Conservation (phyloP, 192 early-diverging fungal species). For the Gamsiella multidivaricata region DNA sequence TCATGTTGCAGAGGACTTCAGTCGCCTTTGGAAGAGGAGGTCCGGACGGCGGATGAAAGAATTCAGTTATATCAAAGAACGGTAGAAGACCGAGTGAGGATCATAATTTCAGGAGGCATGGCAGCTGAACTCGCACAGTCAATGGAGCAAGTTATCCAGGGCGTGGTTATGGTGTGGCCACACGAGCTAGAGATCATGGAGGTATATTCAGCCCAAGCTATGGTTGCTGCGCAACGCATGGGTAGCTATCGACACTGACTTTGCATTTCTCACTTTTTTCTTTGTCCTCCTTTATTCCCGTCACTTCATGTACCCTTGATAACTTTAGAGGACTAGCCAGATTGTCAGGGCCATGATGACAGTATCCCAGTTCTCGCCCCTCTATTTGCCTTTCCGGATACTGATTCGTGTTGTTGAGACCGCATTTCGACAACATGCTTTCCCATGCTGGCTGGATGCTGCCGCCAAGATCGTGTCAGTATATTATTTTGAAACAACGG, state of each 20-base stretch:
- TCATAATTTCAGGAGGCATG: slow-evolving; percentile 24
- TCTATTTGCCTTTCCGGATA: slow-evolving; percentile 56
- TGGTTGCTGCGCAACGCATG: background rate
- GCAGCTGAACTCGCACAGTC: slow-evolving; percentile 50
- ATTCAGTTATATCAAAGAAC: slow-evolving; percentile 25
- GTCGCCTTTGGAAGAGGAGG: slow-evolving; percentile 62
- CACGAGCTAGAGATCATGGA: slow-evolving; percentile 57
- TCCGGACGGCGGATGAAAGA: slow-evolving; percentile 38
- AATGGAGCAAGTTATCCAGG: slow-evolving; percentile 56
- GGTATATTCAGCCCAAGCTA: slow-evolving; percentile 49
- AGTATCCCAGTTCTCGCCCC: slow-evolving; percentile 45
- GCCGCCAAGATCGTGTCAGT: slow-evolving; percentile 59
- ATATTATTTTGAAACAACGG: slow-evolving; percentile 54
- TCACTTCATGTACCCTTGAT: too few relatives aligned
- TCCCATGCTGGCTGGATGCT: slow-evolving; percentile 64
- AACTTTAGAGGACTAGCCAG: slow-evolving; percentile 51
- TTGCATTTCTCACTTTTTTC: background rate
- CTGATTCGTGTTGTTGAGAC: slow-evolving; percentile 52
- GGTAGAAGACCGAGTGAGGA: slow-evolving; percentile 8
- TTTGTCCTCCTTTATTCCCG: background rate
- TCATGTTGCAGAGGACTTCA: slow-evolving; percentile 65
- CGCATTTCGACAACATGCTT: slow-evolving; percentile 46
- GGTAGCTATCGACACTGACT: background rate
- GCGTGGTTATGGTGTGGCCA: slow-evolving; percentile 55
- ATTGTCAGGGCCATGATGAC: slow-evolving; percentile 62